phyloP scores from a whole-genome alignment of 1,284 basidiomycete genomes.

The Papiliotrema laurentii region DNA sequence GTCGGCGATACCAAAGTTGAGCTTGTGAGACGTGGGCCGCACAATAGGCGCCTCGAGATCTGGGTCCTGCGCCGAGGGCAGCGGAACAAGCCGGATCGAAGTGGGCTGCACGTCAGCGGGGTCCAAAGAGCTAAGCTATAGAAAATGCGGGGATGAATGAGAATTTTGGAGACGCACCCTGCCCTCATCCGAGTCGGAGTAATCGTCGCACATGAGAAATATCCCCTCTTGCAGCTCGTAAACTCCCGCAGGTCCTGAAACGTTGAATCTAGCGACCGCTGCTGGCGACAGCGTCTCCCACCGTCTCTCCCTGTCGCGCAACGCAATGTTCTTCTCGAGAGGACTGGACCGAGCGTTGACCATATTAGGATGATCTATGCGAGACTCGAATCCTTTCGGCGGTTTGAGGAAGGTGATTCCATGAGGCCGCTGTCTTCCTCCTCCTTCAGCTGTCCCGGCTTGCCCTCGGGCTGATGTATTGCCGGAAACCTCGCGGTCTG shows the following conservation, averaged over 20 bases:
- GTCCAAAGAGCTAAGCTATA: background rate
- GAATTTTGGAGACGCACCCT: constrained; percentile 27
- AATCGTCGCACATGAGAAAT: constrained; percentile 42
- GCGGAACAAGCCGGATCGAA: constrained; percentile 36
- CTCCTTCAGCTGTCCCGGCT: background rate
- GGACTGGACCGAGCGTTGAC: constrained; percentile 7
- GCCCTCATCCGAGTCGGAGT: constrained; percentile 17
- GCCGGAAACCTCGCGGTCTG: background rate
- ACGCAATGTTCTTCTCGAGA: constrained; percentile 22
- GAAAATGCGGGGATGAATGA: no score
- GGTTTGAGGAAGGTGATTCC: constrained; percentile 3
- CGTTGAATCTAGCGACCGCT: constrained; percentile 17
- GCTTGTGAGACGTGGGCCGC: constrained; percentile 20
- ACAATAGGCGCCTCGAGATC: constrained; percentile 27
- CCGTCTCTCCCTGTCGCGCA: constrained; percentile 26
- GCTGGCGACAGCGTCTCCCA: constrained; percentile 28
- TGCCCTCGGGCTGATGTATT: no score
- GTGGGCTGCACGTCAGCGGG: constrained; percentile 22
- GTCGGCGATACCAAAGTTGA: constrained; percentile 41
- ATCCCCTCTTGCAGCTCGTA: constrained; percentile 49
- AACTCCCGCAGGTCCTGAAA: constrained; percentile 38
- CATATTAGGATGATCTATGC: constrained; percentile 4
- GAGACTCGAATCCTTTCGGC: constrained; percentile 6
- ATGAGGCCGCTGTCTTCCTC: background rate
- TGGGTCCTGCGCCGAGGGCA: constrained; percentile 37